phyloP scores from a whole-genome alignment of 495 filamentous ascomycete genomes.

The Letharia columbiana region DNA sequence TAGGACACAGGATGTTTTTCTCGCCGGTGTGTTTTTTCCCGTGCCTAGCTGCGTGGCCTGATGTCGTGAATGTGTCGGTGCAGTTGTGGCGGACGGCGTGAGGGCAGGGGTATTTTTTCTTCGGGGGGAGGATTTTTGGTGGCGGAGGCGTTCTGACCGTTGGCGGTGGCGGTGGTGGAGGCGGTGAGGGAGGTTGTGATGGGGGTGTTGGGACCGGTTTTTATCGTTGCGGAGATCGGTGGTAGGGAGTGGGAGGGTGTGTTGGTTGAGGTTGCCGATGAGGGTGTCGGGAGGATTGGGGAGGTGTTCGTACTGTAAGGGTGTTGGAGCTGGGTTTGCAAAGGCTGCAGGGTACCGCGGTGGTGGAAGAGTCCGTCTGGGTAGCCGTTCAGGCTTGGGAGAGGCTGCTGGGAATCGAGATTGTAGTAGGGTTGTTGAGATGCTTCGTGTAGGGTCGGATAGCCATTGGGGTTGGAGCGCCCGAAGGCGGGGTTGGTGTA shows the following conservation, averaged over 20 bases:
- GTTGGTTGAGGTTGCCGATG: slow-evolving; percentile 24
- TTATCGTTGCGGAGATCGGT: slow-evolving; percentile 6
- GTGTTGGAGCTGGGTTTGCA: slow-evolving; percentile 32
- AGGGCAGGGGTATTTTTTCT: slow-evolving; percentile 50
- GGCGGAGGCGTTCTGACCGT: slow-evolving; percentile 11
- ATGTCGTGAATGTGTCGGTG: slow-evolving; percentile 84
- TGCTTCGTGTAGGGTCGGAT: slow-evolving; percentile 13
- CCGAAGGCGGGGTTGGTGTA: slow-evolving; percentile 10
- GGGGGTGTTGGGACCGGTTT: slow-evolving; percentile 21
- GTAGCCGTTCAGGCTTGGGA: slow-evolving; percentile 14
- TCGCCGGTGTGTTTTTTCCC: slow-evolving; percentile 95
- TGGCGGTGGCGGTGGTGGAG: slow-evolving; percentile 22
- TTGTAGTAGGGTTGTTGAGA: slow-evolving; percentile 22
- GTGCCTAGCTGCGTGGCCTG: slow-evolving; percentile 91
- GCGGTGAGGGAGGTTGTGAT: slow-evolving; percentile 26
- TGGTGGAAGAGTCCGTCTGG: slow-evolving; percentile 26
- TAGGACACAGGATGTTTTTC: slow-evolving; percentile 83
- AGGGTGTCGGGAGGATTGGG: slow-evolving; percentile 25
- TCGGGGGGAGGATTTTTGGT: slow-evolving; percentile 22
- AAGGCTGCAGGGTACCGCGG: slow-evolving; percentile 35
- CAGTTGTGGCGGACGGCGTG: slow-evolving; percentile 58
- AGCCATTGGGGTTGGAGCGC: slow-evolving; percentile 6
- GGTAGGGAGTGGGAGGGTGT: slow-evolving; percentile 18
- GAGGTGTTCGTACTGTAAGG: slow-evolving; percentile 20
- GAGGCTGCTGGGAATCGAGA: slow-evolving; percentile 17